Evolutionary conservation across 352 stramenopile genomes (phyloP), one percentile per base, ranked within the genome.

Genomic region (Phytophthora pisi): DNA sequence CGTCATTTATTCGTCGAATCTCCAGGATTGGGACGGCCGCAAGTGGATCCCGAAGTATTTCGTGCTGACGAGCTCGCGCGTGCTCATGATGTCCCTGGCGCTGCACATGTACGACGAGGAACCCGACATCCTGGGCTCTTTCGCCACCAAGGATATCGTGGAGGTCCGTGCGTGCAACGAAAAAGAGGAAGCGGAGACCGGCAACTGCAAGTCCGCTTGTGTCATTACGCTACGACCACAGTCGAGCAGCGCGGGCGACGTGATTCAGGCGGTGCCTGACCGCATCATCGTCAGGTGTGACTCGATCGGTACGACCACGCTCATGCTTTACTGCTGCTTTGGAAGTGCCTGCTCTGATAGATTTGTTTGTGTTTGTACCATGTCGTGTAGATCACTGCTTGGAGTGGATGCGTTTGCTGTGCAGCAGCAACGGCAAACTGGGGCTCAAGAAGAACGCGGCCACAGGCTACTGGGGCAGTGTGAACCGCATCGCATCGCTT

Each of bases 11-110:
- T 94, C 88, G 26, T 85, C 84, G 7, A 96, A 96, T 52, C 59
- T 96, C 4, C 88, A 95, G 51, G 88, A 94, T 24, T 96, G 86
- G 86, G 88, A 96, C 42, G 86, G 82, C 6, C 83, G 79, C 34
- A 95, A 93, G 60, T 96, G 88, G 88, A 93, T 96, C 42, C 82
- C 88, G 0, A 96, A 96, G 68, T 96, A 96, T 59, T 95, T 94
- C 62, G 88, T 96, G 34, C 63, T 96, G 28, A 96, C 88, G 26
- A 91, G 66, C 46, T 92, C 86, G 9, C 88, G 88, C 9, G 77
- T 96, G 42, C 72, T 96, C 18, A 74, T 95, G 10, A 74, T 94
- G 53, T 94, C 88, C 13, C 81, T 96, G 1, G 88, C 88, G 18
- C 54, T 96, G 43, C 88, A 96, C 46, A 51, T 96, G 57, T 96